Evolutionary conservation across 345 rosid genomes (phyloP), one percentile per base, ranked within the genome.

Genomic region (Hibiscus trionum): DNA sequence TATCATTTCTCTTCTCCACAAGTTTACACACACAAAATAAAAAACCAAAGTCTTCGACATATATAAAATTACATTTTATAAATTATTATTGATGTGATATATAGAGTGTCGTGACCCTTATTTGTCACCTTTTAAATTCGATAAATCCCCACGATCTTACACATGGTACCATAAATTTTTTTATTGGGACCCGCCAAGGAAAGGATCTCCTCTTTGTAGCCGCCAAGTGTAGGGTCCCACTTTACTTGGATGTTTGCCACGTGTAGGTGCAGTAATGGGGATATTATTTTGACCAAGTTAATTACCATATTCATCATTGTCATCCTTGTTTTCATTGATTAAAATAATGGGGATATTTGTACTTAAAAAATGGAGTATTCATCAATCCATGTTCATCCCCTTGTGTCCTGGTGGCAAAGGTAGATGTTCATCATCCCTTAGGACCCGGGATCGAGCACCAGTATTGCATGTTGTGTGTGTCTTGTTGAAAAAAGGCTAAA

Each of bases 171-270:
- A 65, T 65, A 42, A 65, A 11, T 42, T 37, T 37, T 71, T 58
- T 33, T 3, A n/a, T 5, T 15, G 29, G 69, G 69, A 42, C 64
- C 73, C 58, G 1, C 17, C 0, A 0, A 24, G 31, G n/a, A 1
- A 42, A 31, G 62, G 49, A 29, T 44, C 60, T 47, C 8, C 33
- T 4, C 16, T 46, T 19, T n/a, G 11, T 3, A 56, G 77, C 70
- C 49, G 70, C 82, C 72, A 57, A 35, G 44, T 46, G 19, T 12
- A 64, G 77, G 77, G 77, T 73, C 75, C 76, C 72, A 69, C 56
- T 15, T 59, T 74, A 55, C 66, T 56, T n/a, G 69, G 81, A 37
- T 66, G 60, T 31, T 27, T 46, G 76, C 76, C 83, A 77, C 71
- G 69, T 71, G 72, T 2, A 58, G 24, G 33, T 42, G 19, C 4